These are phyloP conservation scores for Colletotrichum endophyticum DNA, from an alignment of 2,329 filamentous ascomycete species.

Conservation along the genomic window DNA sequence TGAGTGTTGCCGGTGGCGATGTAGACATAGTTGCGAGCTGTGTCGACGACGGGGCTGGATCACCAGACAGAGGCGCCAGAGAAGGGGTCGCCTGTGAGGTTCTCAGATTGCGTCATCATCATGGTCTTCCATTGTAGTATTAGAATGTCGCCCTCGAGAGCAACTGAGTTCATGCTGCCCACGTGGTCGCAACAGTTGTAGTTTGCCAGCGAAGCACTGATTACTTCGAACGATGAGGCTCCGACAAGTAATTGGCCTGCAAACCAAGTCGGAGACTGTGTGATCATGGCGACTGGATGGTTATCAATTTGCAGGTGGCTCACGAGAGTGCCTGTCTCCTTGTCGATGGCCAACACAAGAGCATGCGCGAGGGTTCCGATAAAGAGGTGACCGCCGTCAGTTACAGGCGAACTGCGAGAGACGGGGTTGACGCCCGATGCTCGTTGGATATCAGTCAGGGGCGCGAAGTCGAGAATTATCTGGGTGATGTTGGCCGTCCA, in stretches of 20 bases:
- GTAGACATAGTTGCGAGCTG: not conserved
- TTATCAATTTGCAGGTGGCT: not conserved
- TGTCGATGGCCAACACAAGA: not conserved
- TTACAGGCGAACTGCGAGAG: not conserved
- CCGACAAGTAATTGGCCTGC: not conserved
- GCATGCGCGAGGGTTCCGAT: not conserved
- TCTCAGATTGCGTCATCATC: not conserved
- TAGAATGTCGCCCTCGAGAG: not conserved
- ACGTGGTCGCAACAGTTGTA: not conserved
- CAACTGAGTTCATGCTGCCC: not conserved
- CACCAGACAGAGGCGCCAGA: not conserved
- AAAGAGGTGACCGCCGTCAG: not conserved
- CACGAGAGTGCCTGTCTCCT: not conserved
- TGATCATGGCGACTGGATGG: not conserved
- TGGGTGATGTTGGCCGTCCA: not conserved
- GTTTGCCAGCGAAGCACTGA: not conserved
- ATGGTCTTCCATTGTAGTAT: not conserved
- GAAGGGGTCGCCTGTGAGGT: not conserved
- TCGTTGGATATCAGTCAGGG: not conserved
- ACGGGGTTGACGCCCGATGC: not conserved
- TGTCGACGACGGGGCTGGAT: not conserved
- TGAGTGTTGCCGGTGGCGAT: not conserved
- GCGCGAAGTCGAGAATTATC: not conserved
- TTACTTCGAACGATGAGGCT: not conserved
- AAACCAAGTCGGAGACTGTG: not conserved